Percentiles rank a stretch among this genome's conserved stretches.
Conservation (phyloP, 2,329 filamentous ascomycete species). For the Aspergillus sergii region DNA sequence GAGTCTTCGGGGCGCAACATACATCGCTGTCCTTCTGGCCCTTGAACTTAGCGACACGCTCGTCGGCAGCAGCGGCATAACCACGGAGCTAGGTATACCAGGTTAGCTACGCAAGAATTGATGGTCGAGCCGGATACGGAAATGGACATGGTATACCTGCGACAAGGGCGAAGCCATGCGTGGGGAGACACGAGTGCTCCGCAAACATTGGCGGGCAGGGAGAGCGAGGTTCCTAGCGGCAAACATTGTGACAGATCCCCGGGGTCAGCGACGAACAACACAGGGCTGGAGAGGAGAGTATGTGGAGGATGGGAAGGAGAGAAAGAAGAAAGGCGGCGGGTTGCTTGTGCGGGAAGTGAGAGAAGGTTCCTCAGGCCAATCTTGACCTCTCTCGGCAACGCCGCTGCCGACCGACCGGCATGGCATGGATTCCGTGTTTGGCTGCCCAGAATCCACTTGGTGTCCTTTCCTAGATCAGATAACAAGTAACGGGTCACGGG, state of each 20-base stretch:
- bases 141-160: constrained; percentile 56
- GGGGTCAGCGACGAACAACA: constrained; percentile 19
- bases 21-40: constrained; percentile 87
- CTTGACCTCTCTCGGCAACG: constrained; percentile 19
- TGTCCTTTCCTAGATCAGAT: constrained; percentile 22
- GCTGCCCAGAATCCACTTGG: constrained; percentile 16
- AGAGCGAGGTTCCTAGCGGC: constrained; percentile 76
- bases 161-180: constrained; percentile 52
- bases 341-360: constrained; percentile 25
- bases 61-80: constrained; percentile 56
- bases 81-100: constrained; percentile 58
- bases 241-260: constrained; percentile 67
- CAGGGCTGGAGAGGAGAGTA: constrained; percentile 16
- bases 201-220: constrained; percentile 78
- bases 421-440: constrained; percentile 15
- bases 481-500: constrained; percentile 10
- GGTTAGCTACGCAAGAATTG: constrained; percentile 23
- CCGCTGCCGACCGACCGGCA: constrained; percentile 23
- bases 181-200: constrained; percentile 58
- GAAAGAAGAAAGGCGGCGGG: constrained; percentile 25
- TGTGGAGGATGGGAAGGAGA: constrained; percentile 19
- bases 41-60: constrained; percentile 88
- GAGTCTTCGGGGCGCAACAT: constrained; percentile 47
- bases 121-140: constrained; percentile 11
- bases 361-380: constrained; percentile 9